phyloP scores from a whole-genome alignment of 495 filamentous ascomycete genomes.

The Penicillium samsonianum region DNA sequence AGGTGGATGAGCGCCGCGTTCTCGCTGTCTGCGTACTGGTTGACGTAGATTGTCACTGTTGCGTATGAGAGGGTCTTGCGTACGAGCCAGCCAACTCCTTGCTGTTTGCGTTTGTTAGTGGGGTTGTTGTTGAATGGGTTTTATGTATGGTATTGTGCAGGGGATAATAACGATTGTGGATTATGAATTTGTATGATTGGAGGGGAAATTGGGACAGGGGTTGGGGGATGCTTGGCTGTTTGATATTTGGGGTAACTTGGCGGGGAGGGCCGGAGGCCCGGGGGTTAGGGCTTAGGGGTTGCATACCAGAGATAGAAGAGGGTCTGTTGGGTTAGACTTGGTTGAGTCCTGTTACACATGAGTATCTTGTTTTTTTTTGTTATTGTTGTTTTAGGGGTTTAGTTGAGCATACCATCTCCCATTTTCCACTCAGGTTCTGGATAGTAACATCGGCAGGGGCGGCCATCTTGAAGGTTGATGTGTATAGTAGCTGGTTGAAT shows the following conservation, averaged over 20 bases:
- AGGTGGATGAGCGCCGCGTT: slow-evolving; percentile 60
- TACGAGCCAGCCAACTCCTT: slow-evolving; percentile 80
- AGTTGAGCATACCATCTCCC: slow-evolving; percentile 66
- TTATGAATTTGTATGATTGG: not conserved
- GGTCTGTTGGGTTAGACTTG: slow-evolving; percentile 70
- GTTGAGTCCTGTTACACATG: slow-evolving; percentile 67
- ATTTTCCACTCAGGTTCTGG: slow-evolving; percentile 73
- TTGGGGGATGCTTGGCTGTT: not conserved
- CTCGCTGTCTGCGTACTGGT: slow-evolving; percentile 57
- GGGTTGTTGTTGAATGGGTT: not conserved
- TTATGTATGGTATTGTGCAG: not conserved
- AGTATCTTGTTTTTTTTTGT: not conserved
- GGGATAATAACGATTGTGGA: not conserved
- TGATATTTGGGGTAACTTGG: not conserved
- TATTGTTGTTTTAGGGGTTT: not conserved
- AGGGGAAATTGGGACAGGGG: not conserved
- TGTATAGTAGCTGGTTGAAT: slow-evolving; percentile 15
- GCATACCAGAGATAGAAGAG: slow-evolving; percentile 65
- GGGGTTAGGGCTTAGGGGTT: slow-evolving; percentile 10
- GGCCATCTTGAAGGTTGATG: slow-evolving; percentile 63
- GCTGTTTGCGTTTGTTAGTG: slow-evolving; percentile 42
- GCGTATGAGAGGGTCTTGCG: slow-evolving; percentile 75
- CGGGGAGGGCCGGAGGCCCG: too few species aligned
- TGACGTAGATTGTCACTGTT: slow-evolving; percentile 68
- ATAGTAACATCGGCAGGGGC: slow-evolving; percentile 73